These are phyloP conservation scores for Yamadazyma atlantica DNA, from an alignment of 1,139 yeast genomes.

Conservation along the genomic window DNA sequence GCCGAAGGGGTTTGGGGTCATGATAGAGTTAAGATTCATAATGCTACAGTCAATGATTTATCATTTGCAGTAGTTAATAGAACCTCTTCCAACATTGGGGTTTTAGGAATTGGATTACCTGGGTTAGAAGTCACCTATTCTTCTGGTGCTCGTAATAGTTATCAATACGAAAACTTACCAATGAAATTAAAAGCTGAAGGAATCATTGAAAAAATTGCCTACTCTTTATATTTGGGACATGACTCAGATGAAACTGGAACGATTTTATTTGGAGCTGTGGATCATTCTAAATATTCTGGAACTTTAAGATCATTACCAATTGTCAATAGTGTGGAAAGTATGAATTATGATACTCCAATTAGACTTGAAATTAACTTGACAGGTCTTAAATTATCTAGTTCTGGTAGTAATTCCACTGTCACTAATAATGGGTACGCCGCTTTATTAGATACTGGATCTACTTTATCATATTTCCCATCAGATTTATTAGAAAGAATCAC, in stretches of 20 bases:
- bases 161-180: constrained; percentile 32
- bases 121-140: constrained; percentile 21
- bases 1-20: constrained; percentile 55
- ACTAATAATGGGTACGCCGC: constrained; percentile 25
- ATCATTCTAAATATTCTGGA: constrained; percentile 51
- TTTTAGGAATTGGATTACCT: constrained; percentile 44
- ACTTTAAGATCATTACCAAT: constrained; percentile 34
- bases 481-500: constrained; percentile 27
- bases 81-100: constrained; percentile 43
- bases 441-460: constrained; percentile 44
- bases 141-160: constrained; percentile 9
- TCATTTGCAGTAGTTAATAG: constrained; percentile 50
- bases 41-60: constrained; percentile 31
- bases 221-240: constrained; percentile 51
- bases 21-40: constrained; percentile 43
- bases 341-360: constrained; percentile 23
- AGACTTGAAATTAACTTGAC: constrained; percentile 28
- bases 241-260: constrained; percentile 34
- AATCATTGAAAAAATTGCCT: constrained; percentile 47
- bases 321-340: constrained; percentile 19
- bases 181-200: constrained; percentile 37
- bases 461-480: constrained; percentile 36
- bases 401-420: constrained; percentile 12
- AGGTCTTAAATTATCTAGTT: constrained; percentile 16
- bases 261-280: constrained; percentile 60